Base-by-base conservation (phyloP, 345 rosid genomes). In the Leavenworthia alabamica region DNA sequence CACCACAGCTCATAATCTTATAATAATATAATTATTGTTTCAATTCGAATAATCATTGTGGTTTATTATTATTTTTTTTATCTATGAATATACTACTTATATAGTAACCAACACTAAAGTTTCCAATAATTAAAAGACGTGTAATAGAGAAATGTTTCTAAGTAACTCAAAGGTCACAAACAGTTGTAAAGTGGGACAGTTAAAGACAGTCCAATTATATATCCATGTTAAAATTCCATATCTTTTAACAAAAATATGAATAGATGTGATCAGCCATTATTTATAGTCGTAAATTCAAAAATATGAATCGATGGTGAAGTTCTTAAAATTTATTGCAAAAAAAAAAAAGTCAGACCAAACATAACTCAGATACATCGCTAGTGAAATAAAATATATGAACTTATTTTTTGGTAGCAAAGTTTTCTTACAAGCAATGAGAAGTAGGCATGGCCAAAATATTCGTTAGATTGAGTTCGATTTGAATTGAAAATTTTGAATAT, bases 361-460 rank as follows among this genome's bases (percentile, higher is more conserved):
- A 50, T 31, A 42, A 26, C 42, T 33, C 39, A 41, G 43, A 59
- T 36, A 17, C 27, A 49, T 2, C 3, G 37, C 27, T 33, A 48
- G 37, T 42, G 44, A 42, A 10, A 41, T 12, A 50, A 59, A 57
- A 7, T 40, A 53, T 7, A 44, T 15, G 32, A 60, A 59, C 24
- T 26, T 33, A 51, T 45, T 6, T 45, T 20, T 32, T 28, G 16
- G 41, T 48, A 20, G 33, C n/a, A 71, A 49, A 64, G 9, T 26
- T 49, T 72, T 58, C 43, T 58, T 36, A 65, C 58, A 64, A 35
- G 71, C 75, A 64, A 72, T 65, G 71, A 64, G 71, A 72, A 72
- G 66, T n/a, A n/a, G n/a, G n/a, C n/a, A n/a, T n/a, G n/a, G n/a
- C n/a, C n/a, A n/a, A n/a, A n/a, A n/a, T n/a, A n/a, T n/a, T n/a